Conservation (phyloP, 2,329 filamentous ascomycete species). For the Nothophaeocryptopus gaeumannii region DNA sequence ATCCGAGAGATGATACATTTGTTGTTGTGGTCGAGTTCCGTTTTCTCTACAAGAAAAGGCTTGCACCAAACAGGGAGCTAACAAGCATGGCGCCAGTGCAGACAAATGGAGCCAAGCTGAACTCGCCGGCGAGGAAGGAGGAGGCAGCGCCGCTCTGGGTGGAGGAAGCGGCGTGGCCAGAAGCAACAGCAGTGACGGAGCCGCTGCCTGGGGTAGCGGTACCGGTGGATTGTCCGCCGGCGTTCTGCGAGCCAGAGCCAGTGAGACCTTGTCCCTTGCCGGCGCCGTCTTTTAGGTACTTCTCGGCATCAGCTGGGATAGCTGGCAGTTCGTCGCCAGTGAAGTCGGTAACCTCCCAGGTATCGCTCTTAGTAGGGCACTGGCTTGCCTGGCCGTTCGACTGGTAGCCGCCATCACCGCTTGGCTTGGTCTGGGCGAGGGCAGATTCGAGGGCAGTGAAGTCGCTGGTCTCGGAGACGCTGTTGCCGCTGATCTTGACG, state of each 20-base stretch:
- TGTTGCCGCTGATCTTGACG: conserved; percentile 59
- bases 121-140: conserved; percentile 44
- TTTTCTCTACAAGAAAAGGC: conserved; percentile 32
- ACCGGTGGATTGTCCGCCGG: conserved; percentile 50
- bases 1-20: too few species aligned
- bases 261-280: conserved; percentile 56
- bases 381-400: conserved; percentile 49
- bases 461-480: conserved; percentile 57
- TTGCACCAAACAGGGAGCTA: conserved; percentile 55
- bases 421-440: conserved; percentile 50
- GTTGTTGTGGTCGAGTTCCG: too few species aligned
- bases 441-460: conserved; percentile 58
- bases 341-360: conserved; percentile 55
- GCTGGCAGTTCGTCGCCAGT: conserved; percentile 52
- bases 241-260: conserved; percentile 56
- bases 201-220: conserved; percentile 53
- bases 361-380: conserved; percentile 54
- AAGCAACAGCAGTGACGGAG: conserved; percentile 41
- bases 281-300: conserved; percentile 58
- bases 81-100: conserved; percentile 52
- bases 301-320: conserved; percentile 54
- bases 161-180: conserved; percentile 29
- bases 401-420: conserved; percentile 60
- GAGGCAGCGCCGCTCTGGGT: conserved; percentile 42
- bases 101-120: conserved; percentile 51